Evolutionary conservation across 169 alveolate genomes (phyloP).

Genomic region (Eimeria necatrix): DNA sequence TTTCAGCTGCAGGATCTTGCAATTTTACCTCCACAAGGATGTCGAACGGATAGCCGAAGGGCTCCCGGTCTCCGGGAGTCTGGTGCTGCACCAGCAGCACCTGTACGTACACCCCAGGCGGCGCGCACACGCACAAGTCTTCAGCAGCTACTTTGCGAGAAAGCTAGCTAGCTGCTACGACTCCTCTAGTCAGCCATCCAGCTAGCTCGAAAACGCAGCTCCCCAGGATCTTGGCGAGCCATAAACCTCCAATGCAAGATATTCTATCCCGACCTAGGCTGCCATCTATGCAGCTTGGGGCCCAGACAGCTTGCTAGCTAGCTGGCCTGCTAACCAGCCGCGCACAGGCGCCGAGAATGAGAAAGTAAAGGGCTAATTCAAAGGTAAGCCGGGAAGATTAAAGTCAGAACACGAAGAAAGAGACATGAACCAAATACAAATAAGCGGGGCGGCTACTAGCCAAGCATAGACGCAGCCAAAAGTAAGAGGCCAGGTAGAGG

Average conservation of each 20-base stretch:
- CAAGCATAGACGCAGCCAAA: neutral
- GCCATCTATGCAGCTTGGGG: too few relatives aligned
- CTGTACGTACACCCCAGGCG: conserved; percentile 20
- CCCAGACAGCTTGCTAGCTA: too few relatives aligned
- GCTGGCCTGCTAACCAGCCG: too few relatives aligned
- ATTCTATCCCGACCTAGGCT: too few relatives aligned
- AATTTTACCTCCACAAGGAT: conserved; percentile 56
- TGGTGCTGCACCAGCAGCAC: conserved; percentile 69
- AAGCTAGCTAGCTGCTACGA: too few relatives aligned
- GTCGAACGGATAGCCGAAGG: conserved; percentile 74
- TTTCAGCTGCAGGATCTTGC: too few relatives aligned
- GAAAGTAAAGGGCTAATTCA: neutral
- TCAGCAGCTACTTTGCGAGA: neutral
- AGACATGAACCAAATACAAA: neutral
- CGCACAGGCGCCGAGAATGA: neutral
- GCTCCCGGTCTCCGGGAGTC: conserved; percentile 68
- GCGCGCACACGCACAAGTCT: conserved; percentile 1
- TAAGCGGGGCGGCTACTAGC: too few relatives aligned
- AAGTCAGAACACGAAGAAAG: neutral
- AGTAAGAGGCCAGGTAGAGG: neutral
- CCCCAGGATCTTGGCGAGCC: too few relatives aligned
- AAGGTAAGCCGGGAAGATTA: neutral
- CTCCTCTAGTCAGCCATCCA: too few relatives aligned
- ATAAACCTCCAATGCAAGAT: too few relatives aligned
- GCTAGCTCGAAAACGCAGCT: too few relatives aligned